These are phyloP conservation scores for Xylariaceae sp. DNA, from an alignment of 2,329 filamentous ascomycete species.

Conservation along the genomic window DNA sequence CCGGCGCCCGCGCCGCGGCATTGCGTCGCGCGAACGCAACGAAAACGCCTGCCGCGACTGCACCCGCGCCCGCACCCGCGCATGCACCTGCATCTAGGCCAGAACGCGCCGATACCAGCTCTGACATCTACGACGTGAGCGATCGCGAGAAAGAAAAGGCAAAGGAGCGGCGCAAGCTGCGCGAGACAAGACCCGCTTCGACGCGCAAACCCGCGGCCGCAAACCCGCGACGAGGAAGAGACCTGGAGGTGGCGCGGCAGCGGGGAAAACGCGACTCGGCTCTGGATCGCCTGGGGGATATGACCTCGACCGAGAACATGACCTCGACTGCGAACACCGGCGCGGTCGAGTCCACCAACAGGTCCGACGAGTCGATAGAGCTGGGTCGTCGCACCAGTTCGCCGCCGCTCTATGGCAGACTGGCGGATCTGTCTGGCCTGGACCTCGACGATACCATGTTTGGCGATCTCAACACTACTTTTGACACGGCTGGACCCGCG, in stretches of 20 bases:
- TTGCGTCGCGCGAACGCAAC: constrained; percentile 16
- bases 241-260: constrained; percentile 15
- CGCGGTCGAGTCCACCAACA: constrained; percentile 5
- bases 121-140: constrained; percentile 26
- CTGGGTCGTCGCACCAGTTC: constrained; percentile 16
- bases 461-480: constrained; percentile 25
- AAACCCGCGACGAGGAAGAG: constrained; percentile 14
- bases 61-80: constrained; percentile 6
- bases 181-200: constrained; percentile 9
- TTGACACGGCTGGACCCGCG: constrained; percentile 19
- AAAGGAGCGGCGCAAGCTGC: constrained; percentile 15
- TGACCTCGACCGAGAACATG: constrained; percentile 19
- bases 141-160: constrained; percentile 23
- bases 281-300: constrained; percentile 23
- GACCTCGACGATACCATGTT: constrained; percentile 27
- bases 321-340: constrained; percentile 11
- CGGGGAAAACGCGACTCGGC: constrained; percentile 23
- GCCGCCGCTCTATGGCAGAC: constrained; percentile 19
- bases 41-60: constrained; percentile 16
- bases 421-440: constrained; percentile 22
- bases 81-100: constrained; percentile 4
- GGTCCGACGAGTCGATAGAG: constrained; percentile 12
- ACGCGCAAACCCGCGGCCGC: constrained; percentile 6
- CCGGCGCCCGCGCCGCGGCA: constrained; percentile 10
- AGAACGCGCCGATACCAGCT: constrained; percentile 10